Percentiles rank a stretch among this genome's conserved stretches.
phyloP scores from a whole-genome alignment of 2,329 filamentous ascomycete genomes.

The Ilyonectria robusta region DNA sequence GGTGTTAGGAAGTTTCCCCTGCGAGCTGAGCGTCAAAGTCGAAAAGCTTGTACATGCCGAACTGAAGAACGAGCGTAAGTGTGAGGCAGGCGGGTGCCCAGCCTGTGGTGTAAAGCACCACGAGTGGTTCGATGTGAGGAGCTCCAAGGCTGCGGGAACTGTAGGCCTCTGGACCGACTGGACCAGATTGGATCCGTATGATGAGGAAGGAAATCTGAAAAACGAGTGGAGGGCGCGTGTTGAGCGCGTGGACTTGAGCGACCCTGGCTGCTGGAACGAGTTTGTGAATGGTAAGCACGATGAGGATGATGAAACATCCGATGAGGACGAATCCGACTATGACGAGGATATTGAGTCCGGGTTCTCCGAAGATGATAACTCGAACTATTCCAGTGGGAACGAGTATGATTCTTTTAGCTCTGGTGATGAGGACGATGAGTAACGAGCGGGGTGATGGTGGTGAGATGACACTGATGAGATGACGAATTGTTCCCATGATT shows the following conservation, averaged over 20 bases:
- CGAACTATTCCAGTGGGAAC: conserved; percentile 18
- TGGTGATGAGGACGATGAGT: conserved; percentile 19
- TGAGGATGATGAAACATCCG: conserved; percentile 28
- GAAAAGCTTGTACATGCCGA: conserved; percentile 50
- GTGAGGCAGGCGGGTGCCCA: conserved; percentile 42
- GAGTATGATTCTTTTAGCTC: conserved; percentile 6
- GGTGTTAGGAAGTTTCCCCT: conserved; percentile 29
- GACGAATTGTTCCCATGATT: conserved; percentile 18
- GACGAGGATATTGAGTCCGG: conserved; percentile 28
- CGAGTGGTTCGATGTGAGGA: conserved; percentile 50
- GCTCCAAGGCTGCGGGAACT: conserved; percentile 26
- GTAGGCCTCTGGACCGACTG: conserved; percentile 48
- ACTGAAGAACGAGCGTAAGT: conserved; percentile 44
- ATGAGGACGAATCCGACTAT: conserved; percentile 27
- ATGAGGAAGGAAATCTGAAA: conserved; percentile 42
- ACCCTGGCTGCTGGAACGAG: conserved; percentile 46
- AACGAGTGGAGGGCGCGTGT: conserved; percentile 42
- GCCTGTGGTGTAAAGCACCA: conserved; percentile 41
- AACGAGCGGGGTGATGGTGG: neutral
- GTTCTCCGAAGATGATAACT: conserved; percentile 28
- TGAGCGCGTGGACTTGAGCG: conserved; percentile 41
- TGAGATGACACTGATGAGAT: conserved; percentile 8
- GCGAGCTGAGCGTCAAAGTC: conserved; percentile 45
- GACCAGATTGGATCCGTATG: conserved; percentile 48
- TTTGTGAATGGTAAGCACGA: conserved; percentile 37